Percentiles rank a stretch among this genome's conserved stretches.
Conservation (phyloP, 768 basidiomycete species). For the Tricholoma sp. region DNA sequence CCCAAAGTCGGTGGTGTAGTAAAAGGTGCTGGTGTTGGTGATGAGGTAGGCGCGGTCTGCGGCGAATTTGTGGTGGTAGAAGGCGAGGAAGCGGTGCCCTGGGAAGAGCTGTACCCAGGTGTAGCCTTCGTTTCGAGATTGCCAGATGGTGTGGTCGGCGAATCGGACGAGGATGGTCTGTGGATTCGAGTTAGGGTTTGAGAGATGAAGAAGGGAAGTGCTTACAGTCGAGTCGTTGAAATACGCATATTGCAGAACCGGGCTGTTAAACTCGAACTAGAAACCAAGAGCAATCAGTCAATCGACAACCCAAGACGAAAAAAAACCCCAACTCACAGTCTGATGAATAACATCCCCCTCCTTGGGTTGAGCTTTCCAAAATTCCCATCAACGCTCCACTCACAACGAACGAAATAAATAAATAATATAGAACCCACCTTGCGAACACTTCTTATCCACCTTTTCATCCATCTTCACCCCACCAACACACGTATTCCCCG, state of each 20-base stretch:
- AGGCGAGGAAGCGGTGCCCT: conserved; percentile 64
- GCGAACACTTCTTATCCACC: conserved; percentile 70
- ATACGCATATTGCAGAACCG: conserved; percentile 75
- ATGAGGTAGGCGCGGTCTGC: conserved; percentile 87
- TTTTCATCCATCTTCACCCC: conserved; percentile 67
- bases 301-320: not conserved
- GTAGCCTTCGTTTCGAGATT: conserved; percentile 93
- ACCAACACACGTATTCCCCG: conserved; percentile 83
- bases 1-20: conserved; percentile 83
- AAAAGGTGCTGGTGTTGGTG: conserved; percentile 58
- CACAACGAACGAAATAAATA: not conserved
- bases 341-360: conserved; percentile 79
- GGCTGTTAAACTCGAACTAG: conserved; percentile 61
- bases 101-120: conserved; percentile 71
- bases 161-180: conserved; percentile 84
- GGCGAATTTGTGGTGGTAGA: conserved; percentile 81
- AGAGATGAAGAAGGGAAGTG: not conserved
- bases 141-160: conserved; percentile 77
- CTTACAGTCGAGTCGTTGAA: conserved; percentile 74
- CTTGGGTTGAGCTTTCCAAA: conserved; percentile 58
- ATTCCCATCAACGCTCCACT: not conserved
- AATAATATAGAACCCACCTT: conserved; percentile 63
- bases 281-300: not conserved
- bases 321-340: conserved; percentile 46
- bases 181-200: not conserved